Conservation (phyloP, 441 rosid genomes). For the Adansonia grandidieri region DNA sequence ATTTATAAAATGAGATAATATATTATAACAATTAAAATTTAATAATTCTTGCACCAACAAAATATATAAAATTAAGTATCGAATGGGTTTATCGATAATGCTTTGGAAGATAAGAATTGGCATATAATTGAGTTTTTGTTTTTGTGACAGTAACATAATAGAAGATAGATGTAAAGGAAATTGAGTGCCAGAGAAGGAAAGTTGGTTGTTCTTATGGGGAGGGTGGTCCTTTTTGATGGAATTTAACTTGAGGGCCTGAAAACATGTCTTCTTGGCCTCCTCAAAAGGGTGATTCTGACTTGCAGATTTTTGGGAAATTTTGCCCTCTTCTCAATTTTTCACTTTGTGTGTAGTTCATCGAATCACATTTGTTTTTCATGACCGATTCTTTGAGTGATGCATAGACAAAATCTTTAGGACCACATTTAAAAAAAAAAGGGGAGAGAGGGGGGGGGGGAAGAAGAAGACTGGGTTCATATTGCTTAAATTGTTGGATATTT, state of each 20-base stretch:
- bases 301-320: not conserved
- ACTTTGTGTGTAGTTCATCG: not conserved
- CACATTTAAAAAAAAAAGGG: not conserved
- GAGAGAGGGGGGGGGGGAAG: not conserved
- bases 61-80: too few relatives aligned
- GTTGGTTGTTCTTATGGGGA: not conserved
- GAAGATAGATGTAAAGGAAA: conserved; percentile 11
- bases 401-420: conserved; percentile 1
- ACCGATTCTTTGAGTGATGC: conserved; percentile 19
- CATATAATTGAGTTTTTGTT: not conserved
- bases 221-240: conserved; percentile 11
- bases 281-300: not conserved
- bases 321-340: not conserved
- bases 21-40: too few relatives aligned
- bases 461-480: not conserved
- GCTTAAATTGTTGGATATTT: not conserved
- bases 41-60: too few relatives aligned
- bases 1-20: too few relatives aligned
- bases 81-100: not conserved
- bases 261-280: conserved; percentile 22
- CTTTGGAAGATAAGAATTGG: not conserved
- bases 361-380: conserved; percentile 12
- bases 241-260: not conserved
- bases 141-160: not conserved
- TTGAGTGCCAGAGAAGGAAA: conserved; percentile 50